These are phyloP conservation scores for Linnemannia elongata DNA, from an alignment of 192 early-diverging fungal genomes.

Conservation along the genomic window DNA sequence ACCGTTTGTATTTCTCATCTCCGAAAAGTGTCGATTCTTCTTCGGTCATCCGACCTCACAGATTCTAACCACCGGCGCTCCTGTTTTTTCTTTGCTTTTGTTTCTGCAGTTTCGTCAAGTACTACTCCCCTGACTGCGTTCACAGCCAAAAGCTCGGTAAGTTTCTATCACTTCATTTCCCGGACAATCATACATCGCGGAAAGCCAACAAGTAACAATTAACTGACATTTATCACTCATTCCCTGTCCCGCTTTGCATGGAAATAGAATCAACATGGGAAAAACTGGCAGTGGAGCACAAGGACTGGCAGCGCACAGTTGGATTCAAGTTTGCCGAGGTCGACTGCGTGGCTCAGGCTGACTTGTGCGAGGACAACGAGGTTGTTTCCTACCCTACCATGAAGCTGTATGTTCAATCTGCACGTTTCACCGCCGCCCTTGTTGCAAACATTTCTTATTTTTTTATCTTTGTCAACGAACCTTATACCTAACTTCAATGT, in stretches of 20 bases:
- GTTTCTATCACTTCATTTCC: background rate
- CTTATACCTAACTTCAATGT: background rate
- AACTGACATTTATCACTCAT: background rate
- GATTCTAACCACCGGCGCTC: no score
- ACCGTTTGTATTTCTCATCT: background rate
- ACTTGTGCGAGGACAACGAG: conserved; percentile 46
- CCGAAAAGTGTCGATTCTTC: background rate
- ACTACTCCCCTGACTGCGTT: conserved; percentile 89
- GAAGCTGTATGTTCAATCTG: conserved; percentile 28
- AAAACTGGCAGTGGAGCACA: conserved; percentile 57
- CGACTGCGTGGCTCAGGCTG: conserved; percentile 66
- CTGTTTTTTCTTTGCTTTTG: background rate
- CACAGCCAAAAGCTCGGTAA: conserved; percentile 87
- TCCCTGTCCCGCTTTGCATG: background rate
- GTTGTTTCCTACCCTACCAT: conserved; percentile 44
- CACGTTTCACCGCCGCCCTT: background rate
- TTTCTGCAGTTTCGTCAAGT: conserved; percentile 76
- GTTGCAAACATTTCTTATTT: background rate
- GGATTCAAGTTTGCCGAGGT: conserved; percentile 77
- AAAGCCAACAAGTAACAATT: background rate
- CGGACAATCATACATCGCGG: background rate
- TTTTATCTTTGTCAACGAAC: background rate
- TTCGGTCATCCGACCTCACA: no score
- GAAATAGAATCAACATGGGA: conserved; percentile 65
- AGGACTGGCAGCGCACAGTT: conserved; percentile 52